Base-by-base conservation (phyloP, 768 basidiomycete species). In the Cantharellus anzutake region DNA sequence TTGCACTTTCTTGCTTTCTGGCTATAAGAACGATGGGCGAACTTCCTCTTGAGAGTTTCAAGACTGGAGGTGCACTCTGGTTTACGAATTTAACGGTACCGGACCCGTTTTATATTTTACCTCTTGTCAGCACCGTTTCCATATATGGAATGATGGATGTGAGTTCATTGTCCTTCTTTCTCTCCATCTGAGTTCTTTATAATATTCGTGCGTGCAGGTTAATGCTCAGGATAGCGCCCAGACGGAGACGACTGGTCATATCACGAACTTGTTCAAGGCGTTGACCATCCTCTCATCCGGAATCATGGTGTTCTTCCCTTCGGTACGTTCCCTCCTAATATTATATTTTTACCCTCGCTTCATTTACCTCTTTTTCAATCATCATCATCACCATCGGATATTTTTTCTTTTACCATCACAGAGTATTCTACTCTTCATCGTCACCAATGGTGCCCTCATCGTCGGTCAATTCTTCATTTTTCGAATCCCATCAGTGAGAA, bases 1-100 rank as follows among this genome's bases (percentile, higher is more conserved):
- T 90, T 50, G 82, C 84, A 52, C 71, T 96, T 40, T 81, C 83
- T 11, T 71, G 88, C 72, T 98, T 98, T 76, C 83, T 90, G 64
- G 88, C 79, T 16, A 68, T 94, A 59, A 80, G 80, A 70, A 73
- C 72, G 53, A 76, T 98, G 74, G 82, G 83, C 64, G 73, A 75
- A 56, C 68, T 82, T 51, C 87, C 88, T 0, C 69, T 96, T 20
- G 75, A 75, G 58, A 89, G 90, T 71, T 68, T 97, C 66, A 76
- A 78, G 63, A 73, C 81, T 62, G 90, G 87, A 60, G 91, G 93
- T 0, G 68, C 90, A 39, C 73, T 70, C 51, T 80, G 82, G 71
- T 68, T 93, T 42, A 80, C 81, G 0, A 85, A 97, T 70, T 71
- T 98, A 63, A 89, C 90, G 0, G 68, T 75, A 2, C 67, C 80